phyloP scores from a whole-genome alignment of 2,329 filamentous ascomycete species.

The Trichoderma citrinoviride region DNA sequence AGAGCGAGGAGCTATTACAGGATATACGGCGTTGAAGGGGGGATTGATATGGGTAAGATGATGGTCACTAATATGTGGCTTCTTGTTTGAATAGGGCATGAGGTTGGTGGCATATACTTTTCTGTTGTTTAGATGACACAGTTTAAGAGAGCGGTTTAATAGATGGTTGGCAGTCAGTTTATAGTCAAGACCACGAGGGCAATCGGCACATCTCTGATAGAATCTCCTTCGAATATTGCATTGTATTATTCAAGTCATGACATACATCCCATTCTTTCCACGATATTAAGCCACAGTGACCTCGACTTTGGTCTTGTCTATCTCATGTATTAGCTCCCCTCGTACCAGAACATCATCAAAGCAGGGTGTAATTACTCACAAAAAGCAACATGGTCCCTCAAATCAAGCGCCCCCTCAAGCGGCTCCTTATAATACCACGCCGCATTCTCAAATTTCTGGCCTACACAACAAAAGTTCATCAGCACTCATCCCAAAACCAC shows the following conservation, averaged over 20 bases:
- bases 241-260: too few species aligned
- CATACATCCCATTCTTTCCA: too few species aligned
- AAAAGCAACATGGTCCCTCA: slow-evolving; percentile 57
- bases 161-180: background rate
- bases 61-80: background rate
- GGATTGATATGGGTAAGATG: background rate
- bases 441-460: slow-evolving; percentile 48
- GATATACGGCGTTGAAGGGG: slow-evolving; percentile 18
- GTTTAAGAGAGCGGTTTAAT: background rate
- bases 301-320: slow-evolving; percentile 38
- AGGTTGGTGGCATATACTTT: background rate
- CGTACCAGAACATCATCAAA: background rate
- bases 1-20: background rate
- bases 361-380: slow-evolving; percentile 42
- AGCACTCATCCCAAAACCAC: background rate
- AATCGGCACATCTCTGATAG: too few species aligned
- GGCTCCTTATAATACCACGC: slow-evolving; percentile 59
- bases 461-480: slow-evolving; percentile 31
- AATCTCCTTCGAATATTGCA: too few species aligned
- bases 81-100: background rate
- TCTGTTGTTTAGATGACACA: background rate
- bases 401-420: slow-evolving; percentile 46
- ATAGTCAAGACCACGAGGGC: background rate
- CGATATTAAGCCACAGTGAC: slow-evolving; percentile 24
- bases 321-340: background rate